Evolutionary conservation across 495 filamentous ascomycete genomes (phyloP), one percentile per base, ranked within the genome.

Genomic region (Aspergillus diversus): DNA sequence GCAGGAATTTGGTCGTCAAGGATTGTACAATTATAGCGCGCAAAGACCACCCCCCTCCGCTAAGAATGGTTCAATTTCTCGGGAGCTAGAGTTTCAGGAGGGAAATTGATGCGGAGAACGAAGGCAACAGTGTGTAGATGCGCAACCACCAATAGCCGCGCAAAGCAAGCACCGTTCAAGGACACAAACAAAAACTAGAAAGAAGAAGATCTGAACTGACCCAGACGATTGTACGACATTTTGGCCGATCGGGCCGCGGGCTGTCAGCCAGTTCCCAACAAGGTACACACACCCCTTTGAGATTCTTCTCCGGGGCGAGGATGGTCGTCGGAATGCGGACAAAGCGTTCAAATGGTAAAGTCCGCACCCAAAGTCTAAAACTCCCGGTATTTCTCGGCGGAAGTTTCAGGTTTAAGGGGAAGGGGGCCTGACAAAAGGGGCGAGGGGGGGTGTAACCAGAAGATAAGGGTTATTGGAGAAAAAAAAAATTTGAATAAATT

Each of bases 221-320:
- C 85, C 82, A 90, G 75, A 59, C 87, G 86, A 82, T 90, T 89
- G 78, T 91, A 91, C 72, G 87, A 73, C 77, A 80, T 80, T 27
- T 61, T 68, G 68, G 63, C 42, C 55, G 34, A 64, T 58, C 43
- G 52, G 57, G 71, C 63, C 63, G 64, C 54, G 67, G 66, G 39
- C 57, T 63, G 57, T 61, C 50, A 63, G 66, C 64, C 64, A 51
- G n/a, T 49, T 67, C 60, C 54, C 64, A 66, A 71, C 65, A 55
- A 65, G 61, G 66, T 63, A 59, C n/a, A 21, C 16, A 17, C 17
- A 61, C 68, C 64, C 66, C 70, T 69, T 65, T 56, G 48, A 60
- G 63, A 65, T 68, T 68, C 55, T 50, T 69, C 42, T 53, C 60
- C 11, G 42, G 57, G 50, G 61, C 68, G 69, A 73, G 71, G 69